Conservation (phyloP, 75 land plant species). For the Pseudotsuga menziesii region DNA sequence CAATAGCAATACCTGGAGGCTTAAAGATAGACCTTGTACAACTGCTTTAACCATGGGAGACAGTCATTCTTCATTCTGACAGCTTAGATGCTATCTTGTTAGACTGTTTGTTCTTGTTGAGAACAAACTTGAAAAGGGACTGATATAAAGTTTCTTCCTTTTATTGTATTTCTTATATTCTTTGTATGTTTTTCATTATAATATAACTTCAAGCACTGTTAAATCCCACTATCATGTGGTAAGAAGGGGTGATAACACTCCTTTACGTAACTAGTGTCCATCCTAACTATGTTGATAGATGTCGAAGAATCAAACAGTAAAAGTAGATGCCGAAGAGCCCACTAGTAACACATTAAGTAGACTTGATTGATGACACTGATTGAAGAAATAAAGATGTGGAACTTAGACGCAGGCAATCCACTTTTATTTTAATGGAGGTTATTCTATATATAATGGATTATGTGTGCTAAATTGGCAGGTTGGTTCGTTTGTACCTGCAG, state of each 20-base stretch:
- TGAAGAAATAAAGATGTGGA: too few relatives aligned
- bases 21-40: not conserved
- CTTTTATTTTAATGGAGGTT: not conserved
- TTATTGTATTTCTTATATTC: not conserved
- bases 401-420: too few relatives aligned
- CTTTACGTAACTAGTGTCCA: too few relatives aligned
- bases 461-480: constrained; percentile 48
- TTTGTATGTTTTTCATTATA: too few relatives aligned
- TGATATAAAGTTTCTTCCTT: not conserved
- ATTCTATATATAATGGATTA: constrained; percentile 3
- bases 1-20: too few relatives aligned
- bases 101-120: not conserved
- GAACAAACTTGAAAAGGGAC: not conserved
- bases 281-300: not conserved
- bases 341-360: not conserved
- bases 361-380: not conserved
- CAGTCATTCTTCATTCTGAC: not conserved
- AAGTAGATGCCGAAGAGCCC: not conserved
- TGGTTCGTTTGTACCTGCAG: constrained; percentile 99
- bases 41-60: not conserved
- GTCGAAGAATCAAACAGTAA: not conserved
- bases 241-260: not conserved
- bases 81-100: not conserved
- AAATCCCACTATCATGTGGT: not conserved
- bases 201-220: too few relatives aligned